Percentiles rank a stretch among this genome's conserved stretches.
These are phyloP conservation scores for Kandelia obovata DNA, from an alignment of 345 rosid genomes.

Conservation along the genomic window DNA sequence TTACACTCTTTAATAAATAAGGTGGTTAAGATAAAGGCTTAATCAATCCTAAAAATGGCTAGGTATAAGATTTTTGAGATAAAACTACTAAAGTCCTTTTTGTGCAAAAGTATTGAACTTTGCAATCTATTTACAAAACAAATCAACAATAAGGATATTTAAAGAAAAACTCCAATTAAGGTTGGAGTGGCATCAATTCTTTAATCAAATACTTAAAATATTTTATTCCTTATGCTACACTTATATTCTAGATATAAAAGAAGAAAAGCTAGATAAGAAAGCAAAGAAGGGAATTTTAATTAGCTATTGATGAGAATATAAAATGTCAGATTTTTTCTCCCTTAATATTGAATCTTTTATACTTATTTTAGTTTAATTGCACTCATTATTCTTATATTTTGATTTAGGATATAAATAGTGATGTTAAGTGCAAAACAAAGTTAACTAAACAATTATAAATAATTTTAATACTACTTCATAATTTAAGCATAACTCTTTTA, in stretches of 20 bases:
- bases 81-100: neutral
- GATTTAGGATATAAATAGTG: no score
- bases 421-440: no score
- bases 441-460: no score
- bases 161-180: neutral
- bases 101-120: no score
- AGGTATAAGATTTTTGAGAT: no score
- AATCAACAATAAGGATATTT: neutral
- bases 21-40: neutral
- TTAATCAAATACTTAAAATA: neutral
- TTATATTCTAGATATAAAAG: neutral
- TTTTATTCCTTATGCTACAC: neutral
- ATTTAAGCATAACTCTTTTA: no score
- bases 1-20: neutral
- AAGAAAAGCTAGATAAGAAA: neutral
- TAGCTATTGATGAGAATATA: no score
- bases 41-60: neutral
- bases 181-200: neutral
- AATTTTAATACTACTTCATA: no score
- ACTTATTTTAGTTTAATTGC: no score
- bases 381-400: no score
- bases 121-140: neutral
- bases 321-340: no score
- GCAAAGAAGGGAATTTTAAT: neutral
- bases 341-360: no score